Conservation (phyloP, 768 basidiomycete species). For the Mycena chlorophos region DNA sequence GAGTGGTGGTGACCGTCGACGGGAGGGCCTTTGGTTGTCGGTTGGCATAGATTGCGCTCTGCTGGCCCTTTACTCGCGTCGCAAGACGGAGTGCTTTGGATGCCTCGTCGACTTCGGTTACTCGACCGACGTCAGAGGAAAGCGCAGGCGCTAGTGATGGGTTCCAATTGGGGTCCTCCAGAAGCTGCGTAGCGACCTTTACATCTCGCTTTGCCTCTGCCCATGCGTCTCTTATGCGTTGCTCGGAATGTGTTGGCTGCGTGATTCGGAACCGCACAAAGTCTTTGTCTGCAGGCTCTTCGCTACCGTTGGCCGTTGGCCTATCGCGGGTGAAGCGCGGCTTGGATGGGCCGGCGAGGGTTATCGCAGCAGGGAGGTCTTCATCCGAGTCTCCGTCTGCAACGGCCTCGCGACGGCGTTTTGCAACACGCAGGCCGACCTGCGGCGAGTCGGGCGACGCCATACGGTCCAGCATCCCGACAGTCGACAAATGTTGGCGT, state of each 20-base stretch:
- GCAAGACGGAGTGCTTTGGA: conserved; percentile 64
- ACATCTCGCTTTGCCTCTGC: conserved; percentile 58
- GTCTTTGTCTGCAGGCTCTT: conserved; percentile 15
- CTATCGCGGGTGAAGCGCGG: conserved; percentile 58
- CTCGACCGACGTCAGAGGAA: conserved; percentile 49
- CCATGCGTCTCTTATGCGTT: conserved; percentile 67
- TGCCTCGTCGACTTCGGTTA: conserved; percentile 75
- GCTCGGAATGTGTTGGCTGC: conserved; percentile 50
- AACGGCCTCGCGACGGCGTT: conserved; percentile 41
- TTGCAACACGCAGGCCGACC: conserved; percentile 52
- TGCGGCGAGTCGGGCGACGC: conserved; percentile 61
- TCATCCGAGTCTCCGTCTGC: conserved; percentile 64
- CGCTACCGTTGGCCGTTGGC: conserved; percentile 32
- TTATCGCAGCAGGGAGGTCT: conserved; percentile 54
- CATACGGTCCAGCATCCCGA: conserved; percentile 36
- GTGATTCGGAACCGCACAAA: conserved; percentile 65
- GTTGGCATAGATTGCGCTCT: conserved; percentile 80
- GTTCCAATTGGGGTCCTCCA: conserved; percentile 60
- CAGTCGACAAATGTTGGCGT: conserved; percentile 58
- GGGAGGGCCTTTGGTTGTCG: conserved; percentile 45
- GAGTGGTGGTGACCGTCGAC: conserved; percentile 44
- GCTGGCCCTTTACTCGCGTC: conserved; percentile 73
- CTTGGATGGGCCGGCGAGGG: conserved; percentile 45
- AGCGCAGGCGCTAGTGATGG: conserved; percentile 25
- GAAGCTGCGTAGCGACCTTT: conserved; percentile 56